These are phyloP conservation scores for Nannizziopsis barbatae DNA, from an alignment of 2,329 filamentous ascomycete species.

Conservation along the genomic window DNA sequence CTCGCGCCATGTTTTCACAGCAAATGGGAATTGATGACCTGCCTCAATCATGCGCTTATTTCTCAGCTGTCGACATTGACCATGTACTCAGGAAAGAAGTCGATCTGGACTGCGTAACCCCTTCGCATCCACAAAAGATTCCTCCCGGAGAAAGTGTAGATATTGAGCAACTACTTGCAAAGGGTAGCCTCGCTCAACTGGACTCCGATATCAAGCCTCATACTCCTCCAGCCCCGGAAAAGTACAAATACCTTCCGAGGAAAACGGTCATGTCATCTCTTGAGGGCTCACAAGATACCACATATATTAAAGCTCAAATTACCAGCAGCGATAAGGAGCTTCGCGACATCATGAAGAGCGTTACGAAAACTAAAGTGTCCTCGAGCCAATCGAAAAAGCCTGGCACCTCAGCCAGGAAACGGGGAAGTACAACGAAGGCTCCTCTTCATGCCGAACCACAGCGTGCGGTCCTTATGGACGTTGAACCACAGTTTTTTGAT, in stretches of 20 bases:
- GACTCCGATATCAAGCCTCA: conserved; percentile 52
- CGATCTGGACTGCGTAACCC: conserved; percentile 93
- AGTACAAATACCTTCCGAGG: conserved; percentile 58
- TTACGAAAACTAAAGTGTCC: conserved; percentile 32
- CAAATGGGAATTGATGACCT: conserved; percentile 94
- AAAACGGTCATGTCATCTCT: conserved; percentile 69
- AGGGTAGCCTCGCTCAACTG: conserved; percentile 56
- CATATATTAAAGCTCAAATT: conserved; percentile 78
- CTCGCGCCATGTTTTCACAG: conserved; percentile 90
- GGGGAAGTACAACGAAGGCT: conserved; percentile 18
- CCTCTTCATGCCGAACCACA: conserved; percentile 33
- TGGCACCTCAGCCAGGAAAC: conserved; percentile 1
- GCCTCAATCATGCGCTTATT: conserved; percentile 88
- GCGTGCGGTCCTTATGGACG: conserved; percentile 36
- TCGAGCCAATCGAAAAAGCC: conserved; percentile 12
- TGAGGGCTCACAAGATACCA: conserved; percentile 42
- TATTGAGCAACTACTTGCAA: conserved; percentile 64
- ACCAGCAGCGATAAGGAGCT: conserved; percentile 62
- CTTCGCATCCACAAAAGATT: conserved; percentile 68
- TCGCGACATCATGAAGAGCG: conserved; percentile 55
- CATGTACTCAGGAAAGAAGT: conserved; percentile 95
- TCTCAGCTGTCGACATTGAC: conserved; percentile 90
- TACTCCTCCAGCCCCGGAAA: conserved; percentile 48
- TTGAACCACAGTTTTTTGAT: conserved; percentile 28
- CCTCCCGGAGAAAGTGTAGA: conserved; percentile 77